These are phyloP conservation scores for Cladorrhinum sp. DNA, from an alignment of 2,329 filamentous ascomycete species.

Conservation along the genomic window DNA sequence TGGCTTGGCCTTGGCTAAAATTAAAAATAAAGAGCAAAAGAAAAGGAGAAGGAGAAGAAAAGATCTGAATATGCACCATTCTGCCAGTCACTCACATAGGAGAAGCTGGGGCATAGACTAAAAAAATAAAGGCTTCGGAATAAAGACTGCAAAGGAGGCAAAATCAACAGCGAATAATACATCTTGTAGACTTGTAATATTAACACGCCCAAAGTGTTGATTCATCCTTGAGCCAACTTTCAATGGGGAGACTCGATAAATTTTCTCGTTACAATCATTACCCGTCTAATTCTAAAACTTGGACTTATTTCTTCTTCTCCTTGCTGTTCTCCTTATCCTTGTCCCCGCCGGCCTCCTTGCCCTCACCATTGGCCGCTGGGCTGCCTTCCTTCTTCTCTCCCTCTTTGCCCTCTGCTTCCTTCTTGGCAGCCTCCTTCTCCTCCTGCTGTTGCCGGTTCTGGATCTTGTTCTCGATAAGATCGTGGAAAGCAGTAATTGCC, in stretches of 20 bases:
- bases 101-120: background rate
- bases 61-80: no score
- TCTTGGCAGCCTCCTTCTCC: conserved; percentile 83
- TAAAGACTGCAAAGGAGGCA: no score
- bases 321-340: conserved; percentile 44
- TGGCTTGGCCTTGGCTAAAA: no score
- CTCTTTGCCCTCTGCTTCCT: conserved; percentile 60
- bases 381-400: conserved; percentile 54
- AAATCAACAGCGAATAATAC: no score
- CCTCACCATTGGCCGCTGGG: conserved; percentile 40
- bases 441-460: conserved; percentile 97
- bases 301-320: conserved; percentile 45
- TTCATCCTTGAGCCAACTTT: conserved; percentile 16
- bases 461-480: conserved; percentile 99
- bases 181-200: conserved; percentile 19
- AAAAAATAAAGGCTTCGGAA: no score
- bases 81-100: no score
- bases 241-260: conserved; percentile 16
- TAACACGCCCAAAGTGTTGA: conserved; percentile 24
- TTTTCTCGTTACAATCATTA: conserved; percentile 4
- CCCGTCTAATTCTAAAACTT: conserved; percentile 14
- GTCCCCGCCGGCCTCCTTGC: conserved; percentile 40
- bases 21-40: no score
- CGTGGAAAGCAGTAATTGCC: conserved; percentile 97
- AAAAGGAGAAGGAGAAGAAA: no score